Percentiles rank a stretch among this genome's conserved stretches.
phyloP scores from a whole-genome alignment of 164 flowering plant genomes.

The Paratinospora sagittata region DNA sequence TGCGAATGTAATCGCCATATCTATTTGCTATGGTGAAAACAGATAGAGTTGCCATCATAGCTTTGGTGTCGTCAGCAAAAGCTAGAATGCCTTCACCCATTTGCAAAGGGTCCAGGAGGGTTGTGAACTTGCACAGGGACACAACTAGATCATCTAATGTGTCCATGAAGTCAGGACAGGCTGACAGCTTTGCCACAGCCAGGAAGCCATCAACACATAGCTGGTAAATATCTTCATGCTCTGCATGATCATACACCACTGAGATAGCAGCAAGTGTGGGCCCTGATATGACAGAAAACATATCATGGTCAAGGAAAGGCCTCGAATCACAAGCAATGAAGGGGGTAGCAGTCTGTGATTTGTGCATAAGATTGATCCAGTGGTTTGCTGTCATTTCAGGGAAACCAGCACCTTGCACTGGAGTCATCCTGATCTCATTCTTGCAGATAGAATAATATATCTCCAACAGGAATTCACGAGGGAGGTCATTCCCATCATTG shows the following conservation, averaged over 20 bases:
- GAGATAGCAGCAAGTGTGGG: slow-evolving; percentile 41
- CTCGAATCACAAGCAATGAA: slow-evolving; percentile 26
- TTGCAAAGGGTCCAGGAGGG: slow-evolving; percentile 25
- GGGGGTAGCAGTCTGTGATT: slow-evolving; percentile 29
- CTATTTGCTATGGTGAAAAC: slow-evolving; percentile 34
- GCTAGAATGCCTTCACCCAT: slow-evolving; percentile 28
- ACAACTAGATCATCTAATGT: slow-evolving; percentile 35
- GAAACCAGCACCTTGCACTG: slow-evolving; percentile 28
- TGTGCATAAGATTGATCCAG: slow-evolving; percentile 32
- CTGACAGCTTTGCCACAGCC: slow-evolving; percentile 35
- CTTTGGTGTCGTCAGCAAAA: slow-evolving; percentile 31
- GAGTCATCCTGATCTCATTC: slow-evolving; percentile 31
- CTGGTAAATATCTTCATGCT: slow-evolving; percentile 28
- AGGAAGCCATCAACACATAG: slow-evolving; percentile 34
- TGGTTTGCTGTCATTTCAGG: slow-evolving; percentile 32
- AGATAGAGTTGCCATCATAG: slow-evolving; percentile 34
- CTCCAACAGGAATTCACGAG: slow-evolving; percentile 35
- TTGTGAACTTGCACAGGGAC: slow-evolving; percentile 36
- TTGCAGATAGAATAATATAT: slow-evolving; percentile 36
- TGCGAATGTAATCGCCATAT: slow-evolving; percentile 34
- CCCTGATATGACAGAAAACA: slow-evolving; percentile 36
- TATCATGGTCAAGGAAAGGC: slow-evolving; percentile 32
- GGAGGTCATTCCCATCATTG: slow-evolving; percentile 38
- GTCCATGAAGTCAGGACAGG: slow-evolving; percentile 28
- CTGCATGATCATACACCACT: slow-evolving; percentile 37